phyloP scores from a whole-genome alignment of 352 stramenopile genomes.

The Globisporangium nagaii region DNA sequence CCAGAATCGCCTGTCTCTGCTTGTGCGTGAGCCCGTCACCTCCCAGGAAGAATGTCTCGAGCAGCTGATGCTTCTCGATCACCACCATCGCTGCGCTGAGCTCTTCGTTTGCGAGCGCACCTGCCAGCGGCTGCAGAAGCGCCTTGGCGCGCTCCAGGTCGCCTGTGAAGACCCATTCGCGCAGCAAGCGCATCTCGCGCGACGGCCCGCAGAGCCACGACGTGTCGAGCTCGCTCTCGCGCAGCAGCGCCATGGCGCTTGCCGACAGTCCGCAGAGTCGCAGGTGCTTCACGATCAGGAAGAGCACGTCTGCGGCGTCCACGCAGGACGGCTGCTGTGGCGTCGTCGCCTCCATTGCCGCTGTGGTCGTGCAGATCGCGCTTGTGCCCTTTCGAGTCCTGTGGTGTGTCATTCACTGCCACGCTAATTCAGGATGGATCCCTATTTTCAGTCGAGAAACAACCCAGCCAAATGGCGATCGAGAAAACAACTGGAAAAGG shows the following conservation, averaged over 20 bases:
- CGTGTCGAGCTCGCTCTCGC: constrained; percentile 50
- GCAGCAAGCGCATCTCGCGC: constrained; percentile 37
- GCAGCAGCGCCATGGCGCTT: constrained; percentile 38
- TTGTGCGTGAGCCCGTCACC: neutral
- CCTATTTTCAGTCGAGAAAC: too few species aligned
- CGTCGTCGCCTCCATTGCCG: neutral
- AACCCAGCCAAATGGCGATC: too few species aligned
- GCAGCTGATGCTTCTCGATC: constrained; percentile 32
- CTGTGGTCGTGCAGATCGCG: neutral
- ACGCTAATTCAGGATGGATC: too few species aligned
- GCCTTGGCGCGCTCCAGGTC: constrained; percentile 29
- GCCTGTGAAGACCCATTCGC: constrained; percentile 47
- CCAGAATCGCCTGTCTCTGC: constrained; percentile 6
- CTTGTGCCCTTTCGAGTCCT: constrained; percentile 1
- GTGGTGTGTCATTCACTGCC: too few species aligned
- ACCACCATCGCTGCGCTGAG: constrained; percentile 8
- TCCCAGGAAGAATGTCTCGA: constrained; percentile 21
- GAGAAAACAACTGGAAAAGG: too few species aligned
- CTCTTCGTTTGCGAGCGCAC: constrained; percentile 13
- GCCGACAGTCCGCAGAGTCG: constrained; percentile 26
- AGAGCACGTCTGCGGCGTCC: constrained; percentile 31
- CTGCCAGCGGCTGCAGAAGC: constrained; percentile 31
- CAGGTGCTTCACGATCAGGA: constrained; percentile 46
- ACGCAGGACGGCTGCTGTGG: neutral
- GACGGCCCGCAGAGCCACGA: constrained; percentile 51